These are phyloP conservation scores for Papiliotrema terrestris DNA, from an alignment of 1,284 basidiomycete genomes.

Conservation along the genomic window DNA sequence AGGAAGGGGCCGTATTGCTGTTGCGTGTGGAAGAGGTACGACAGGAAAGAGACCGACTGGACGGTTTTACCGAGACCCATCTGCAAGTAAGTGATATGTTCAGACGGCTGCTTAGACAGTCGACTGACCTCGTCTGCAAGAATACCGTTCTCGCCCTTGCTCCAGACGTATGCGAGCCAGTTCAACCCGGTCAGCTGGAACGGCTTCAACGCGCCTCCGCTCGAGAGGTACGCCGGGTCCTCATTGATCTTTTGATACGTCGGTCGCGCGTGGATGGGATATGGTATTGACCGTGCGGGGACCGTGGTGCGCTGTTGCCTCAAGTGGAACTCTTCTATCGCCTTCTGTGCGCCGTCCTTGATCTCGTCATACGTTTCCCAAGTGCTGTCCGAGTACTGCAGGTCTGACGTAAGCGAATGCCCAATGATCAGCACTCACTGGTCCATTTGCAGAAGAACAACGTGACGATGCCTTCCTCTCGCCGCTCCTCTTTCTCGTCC, in stretches of 20 bases:
- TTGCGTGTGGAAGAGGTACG: constrained; percentile 89
- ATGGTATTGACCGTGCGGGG: constrained; percentile 77
- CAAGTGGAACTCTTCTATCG: constrained; percentile 75
- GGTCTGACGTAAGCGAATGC: constrained; percentile 50
- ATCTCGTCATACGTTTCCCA: constrained; percentile 85
- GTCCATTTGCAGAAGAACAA: constrained; percentile 99
- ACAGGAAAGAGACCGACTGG: constrained; percentile 93
- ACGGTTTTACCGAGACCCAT: constrained; percentile 99
- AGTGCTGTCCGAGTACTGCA: constrained; percentile 93
- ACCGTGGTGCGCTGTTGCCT: constrained; percentile 77
- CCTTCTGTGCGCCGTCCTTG: constrained; percentile 52
- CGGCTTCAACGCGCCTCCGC: constrained; percentile 84
- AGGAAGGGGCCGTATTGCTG: constrained; percentile 96
- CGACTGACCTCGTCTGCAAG: constrained; percentile 81
- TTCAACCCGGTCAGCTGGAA: constrained; percentile 98
- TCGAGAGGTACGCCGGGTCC: constrained; percentile 82
- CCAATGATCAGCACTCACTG: constrained; percentile 29
- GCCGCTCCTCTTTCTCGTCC: constrained; percentile 66
- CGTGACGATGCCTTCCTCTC: constrained; percentile 56
- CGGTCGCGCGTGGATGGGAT: constrained; percentile 69
- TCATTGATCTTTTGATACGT: constrained; percentile 79
- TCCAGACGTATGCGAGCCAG: constrained; percentile 97
- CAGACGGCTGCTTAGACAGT: no score
- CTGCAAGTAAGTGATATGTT: constrained; percentile 26
- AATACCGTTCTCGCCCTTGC: constrained; percentile 91